A percentile compares a stretch with the other conserved stretches of the same genome.
These are phyloP conservation scores for Malus fusca DNA, from an alignment of 306 rosid genomes.

Conservation along the genomic window DNA sequence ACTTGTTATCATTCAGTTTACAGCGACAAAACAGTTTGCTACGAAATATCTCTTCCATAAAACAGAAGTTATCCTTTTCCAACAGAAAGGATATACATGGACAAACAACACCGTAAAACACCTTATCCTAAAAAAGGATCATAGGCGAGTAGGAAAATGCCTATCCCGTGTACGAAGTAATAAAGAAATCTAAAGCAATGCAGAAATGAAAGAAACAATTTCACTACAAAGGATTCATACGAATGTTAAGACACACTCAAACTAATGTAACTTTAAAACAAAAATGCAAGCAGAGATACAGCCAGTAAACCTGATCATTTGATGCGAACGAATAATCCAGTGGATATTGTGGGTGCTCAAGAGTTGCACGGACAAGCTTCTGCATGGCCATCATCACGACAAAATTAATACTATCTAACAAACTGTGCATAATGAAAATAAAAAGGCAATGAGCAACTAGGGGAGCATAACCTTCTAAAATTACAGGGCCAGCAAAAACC, in stretches of 20 bases:
- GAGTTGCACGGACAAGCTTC: constrained; percentile 68
- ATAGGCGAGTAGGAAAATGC: neutral
- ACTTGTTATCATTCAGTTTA: neutral
- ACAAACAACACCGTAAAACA: neutral
- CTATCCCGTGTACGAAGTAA: neutral
- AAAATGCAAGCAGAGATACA: neutral
- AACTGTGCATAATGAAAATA: neutral
- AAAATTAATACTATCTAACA: neutral
- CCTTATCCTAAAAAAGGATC: neutral
- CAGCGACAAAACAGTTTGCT: neutral
- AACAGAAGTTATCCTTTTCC: neutral
- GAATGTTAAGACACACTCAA: neutral
- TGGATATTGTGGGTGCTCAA: constrained; percentile 65
- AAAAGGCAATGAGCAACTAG: neutral
- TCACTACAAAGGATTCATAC: neutral
- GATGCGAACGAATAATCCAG: constrained; percentile 54
- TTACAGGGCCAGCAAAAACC: constrained; percentile 4
- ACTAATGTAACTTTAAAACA: neutral
- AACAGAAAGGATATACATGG: neutral
- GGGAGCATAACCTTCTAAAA: neutral
- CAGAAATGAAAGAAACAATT: neutral
- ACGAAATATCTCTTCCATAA: neutral
- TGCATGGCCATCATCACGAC: constrained; percentile 38
- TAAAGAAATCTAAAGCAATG: neutral
- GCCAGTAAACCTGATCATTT: constrained; percentile 46